Evolutionary conservation across 306 rosid species (phyloP), one percentile per base, ranked within the genome.

Genomic region (Trifolium fragiferum): DNA sequence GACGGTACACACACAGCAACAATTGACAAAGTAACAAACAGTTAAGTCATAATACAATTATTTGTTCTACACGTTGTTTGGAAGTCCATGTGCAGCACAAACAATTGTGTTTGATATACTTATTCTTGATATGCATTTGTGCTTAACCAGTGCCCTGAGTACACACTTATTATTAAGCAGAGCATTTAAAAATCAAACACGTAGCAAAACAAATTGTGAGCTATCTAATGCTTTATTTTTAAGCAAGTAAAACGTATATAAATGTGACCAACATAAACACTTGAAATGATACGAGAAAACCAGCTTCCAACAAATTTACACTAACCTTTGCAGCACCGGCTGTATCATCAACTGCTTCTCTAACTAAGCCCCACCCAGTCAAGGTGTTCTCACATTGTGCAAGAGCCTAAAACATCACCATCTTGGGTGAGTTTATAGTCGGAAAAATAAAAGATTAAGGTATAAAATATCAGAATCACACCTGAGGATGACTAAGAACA

Each of bases 401-500:
- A 74, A 94, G 99, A 88, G 99, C 99, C 99, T 94, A 76, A 76
- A 79, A 84, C 76, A 67, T 49, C 30, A 74, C 58, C 68, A 50
- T 19, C 74, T 55, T 65, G 63, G 59, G 32, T 46, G 77, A 67
- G 73, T 80, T 75, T 51, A 47, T 37, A 65, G 55, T 41, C 54
- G n/a, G 41, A 38, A 21, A 65, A 73, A 44, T 27, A 65, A 68
- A 50, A 35, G 53, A 4, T 21, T 60, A 64, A 76, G 81, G 70
- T 37, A 38, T 37, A 41, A 72, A 33, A 43, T 37, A 66, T 60
- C 57, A 54, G 19, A 53, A 47, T 43, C 73, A 43, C 51, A 92
- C 97, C 96, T 94, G 99, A 62, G 92, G 96, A 85, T 92, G 99
- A 79, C 99, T 94, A 70, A 91, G 95, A 72, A 92, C 99, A 62